Base-by-base conservation (phyloP, 257 asterid genomes). In the Lavandula angustifolia region DNA sequence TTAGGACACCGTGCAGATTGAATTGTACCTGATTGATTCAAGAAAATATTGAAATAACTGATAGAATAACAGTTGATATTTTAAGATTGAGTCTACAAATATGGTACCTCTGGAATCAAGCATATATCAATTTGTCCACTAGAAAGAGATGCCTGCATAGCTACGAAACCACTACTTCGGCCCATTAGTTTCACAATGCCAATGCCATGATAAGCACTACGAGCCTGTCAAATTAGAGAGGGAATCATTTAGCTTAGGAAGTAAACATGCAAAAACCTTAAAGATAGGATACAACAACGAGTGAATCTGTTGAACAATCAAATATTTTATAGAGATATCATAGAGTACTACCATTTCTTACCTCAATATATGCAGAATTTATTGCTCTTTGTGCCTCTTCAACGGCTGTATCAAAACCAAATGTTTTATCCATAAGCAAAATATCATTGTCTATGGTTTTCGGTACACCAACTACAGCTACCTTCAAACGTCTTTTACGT, bases 361-460 rank as follows among this genome's bases (percentile, higher is more conserved):
- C 99, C 94, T 92, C 99, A 37, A 84, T 89, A 75, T 92, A 89
- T 56, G 99, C 95, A 41, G 95, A 80, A 74, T 89, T 77, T 22
- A 92, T 92, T 52, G 99, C 99, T 76, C 99, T 78, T 75, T 92
- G 99, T 37, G 99, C 96, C 82, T 92, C 99, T 83, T 92, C 99
- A 58, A 92, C 99, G 49, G 99, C 99, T 46, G 99, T 92, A 82
- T 92, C 99, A 68, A 92, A 92, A 71, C 99, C 99, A 75, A 92
- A 92, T 47, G 99, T 87, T 72, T 89, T 92, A 76, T 92, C 99
- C 95, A 92, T 92, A 67, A 84, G 91, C 80, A 87, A 72, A 73
- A 92, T 92, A 81, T 92, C 99, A 29, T 92, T 92, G 82, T 92
- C 99, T 66, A 89, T 89, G 31, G 99, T 92, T 84, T 92, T 92